These are phyloP conservation scores for Dryas drummondii DNA, from an alignment of 306 rosid genomes.

Conservation along the genomic window DNA sequence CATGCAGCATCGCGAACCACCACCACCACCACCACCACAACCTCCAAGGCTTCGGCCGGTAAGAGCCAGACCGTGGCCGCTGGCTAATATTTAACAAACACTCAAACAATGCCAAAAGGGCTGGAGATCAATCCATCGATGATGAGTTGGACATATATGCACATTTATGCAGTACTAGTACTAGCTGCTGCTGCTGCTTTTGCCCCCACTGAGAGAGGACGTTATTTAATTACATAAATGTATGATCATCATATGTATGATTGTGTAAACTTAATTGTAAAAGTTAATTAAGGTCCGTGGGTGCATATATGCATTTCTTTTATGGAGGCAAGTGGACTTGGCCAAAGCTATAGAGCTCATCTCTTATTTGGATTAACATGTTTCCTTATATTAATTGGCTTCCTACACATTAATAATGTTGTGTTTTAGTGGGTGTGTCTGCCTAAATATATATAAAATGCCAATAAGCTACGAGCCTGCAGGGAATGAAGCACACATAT, in stretches of 20 bases:
- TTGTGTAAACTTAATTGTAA: slow-evolving; percentile 16
- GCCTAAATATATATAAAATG: too few relatives aligned
- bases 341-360: not conserved
- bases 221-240: slow-evolving; percentile 2
- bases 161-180: too few relatives aligned
- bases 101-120: not conserved
- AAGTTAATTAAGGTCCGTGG: slow-evolving; percentile 1
- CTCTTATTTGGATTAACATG: too few relatives aligned
- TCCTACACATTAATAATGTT: too few relatives aligned
- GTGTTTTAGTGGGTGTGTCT: too few relatives aligned
- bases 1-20: slow-evolving; percentile 32
- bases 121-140: not conserved
- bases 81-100: slow-evolving; percentile 21
- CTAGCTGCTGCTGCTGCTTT: not conserved
- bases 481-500: too few relatives aligned
- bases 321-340: slow-evolving; percentile 14
- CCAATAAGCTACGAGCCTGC: too few relatives aligned
- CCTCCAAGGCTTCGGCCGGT: slow-evolving; percentile 25
- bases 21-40: slow-evolving; percentile 14
- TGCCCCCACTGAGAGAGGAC: slow-evolving; percentile 3
- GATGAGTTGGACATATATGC: too few relatives aligned
- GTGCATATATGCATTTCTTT: not conserved
- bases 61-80: slow-evolving; percentile 41
- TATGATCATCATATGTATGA: not conserved
- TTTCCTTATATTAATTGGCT: too few relatives aligned